phyloP scores from a whole-genome alignment of 352 stramenopile genomes.

The Phytopythium chamaehyphon region DNA sequence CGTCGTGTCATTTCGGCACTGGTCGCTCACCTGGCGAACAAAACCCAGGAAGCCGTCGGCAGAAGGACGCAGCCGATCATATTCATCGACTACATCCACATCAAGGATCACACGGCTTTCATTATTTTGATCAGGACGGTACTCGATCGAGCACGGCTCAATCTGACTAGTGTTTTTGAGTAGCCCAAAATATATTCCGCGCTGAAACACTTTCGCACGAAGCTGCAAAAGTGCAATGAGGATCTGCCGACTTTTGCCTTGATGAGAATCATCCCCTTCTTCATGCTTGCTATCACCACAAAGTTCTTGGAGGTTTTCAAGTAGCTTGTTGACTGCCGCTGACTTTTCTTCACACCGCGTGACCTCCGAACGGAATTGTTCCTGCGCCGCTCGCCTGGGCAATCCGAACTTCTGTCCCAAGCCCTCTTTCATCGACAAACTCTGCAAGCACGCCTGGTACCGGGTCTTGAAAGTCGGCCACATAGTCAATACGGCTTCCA shows the following conservation, averaged over 20 bases:
- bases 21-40: slow-evolving; percentile 44
- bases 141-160: slow-evolving; percentile 27
- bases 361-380: slow-evolving; percentile 80
- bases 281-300: slow-evolving; percentile 12
- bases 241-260: slow-evolving; percentile 5
- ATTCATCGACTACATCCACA: slow-evolving; percentile 38
- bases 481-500: slow-evolving; percentile 24
- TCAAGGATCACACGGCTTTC: slow-evolving; percentile 24
- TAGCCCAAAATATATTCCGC: slow-evolving; percentile 58
- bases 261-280: slow-evolving; percentile 2
- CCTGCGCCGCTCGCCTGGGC: slow-evolving; percentile 77
- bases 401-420: slow-evolving; percentile 88
- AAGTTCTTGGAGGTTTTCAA: slow-evolving; percentile 45
- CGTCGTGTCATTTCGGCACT: slow-evolving; percentile 57
- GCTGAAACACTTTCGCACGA: slow-evolving; percentile 52
- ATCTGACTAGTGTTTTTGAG: slow-evolving; percentile 54
- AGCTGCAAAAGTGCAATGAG: slow-evolving; percentile 45
- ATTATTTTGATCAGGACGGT: slow-evolving; percentile 10
- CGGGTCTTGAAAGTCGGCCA: slow-evolving; percentile 57
- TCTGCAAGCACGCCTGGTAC: slow-evolving; percentile 71
- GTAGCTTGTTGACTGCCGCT: slow-evolving; percentile 53
- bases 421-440: slow-evolving; percentile 84
- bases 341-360: slow-evolving; percentile 72
- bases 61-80: slow-evolving; percentile 14
- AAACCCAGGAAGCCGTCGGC: slow-evolving; percentile 42